Conservation (phyloP, 2,329 filamentous ascomycete genomes). For the Colletotrichum scovillei region DNA sequence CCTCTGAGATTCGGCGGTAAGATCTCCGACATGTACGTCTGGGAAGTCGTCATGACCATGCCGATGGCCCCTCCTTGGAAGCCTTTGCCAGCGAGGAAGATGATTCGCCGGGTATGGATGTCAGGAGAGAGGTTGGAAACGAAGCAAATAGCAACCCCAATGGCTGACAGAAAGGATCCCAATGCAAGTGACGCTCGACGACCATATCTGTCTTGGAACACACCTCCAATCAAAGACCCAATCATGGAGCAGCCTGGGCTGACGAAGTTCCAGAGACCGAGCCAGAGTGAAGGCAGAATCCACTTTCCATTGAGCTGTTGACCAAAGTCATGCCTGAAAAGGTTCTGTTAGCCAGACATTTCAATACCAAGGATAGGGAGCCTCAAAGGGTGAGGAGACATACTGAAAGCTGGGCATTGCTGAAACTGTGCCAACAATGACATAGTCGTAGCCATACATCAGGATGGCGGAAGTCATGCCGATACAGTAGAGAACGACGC, state of each 20-base stretch:
- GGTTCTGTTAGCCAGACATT: neutral
- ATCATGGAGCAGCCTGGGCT: conserved; percentile 51
- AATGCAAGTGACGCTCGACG: conserved; percentile 49
- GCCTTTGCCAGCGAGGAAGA: conserved; percentile 59
- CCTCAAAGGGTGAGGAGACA: neutral
- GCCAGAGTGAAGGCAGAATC: conserved; percentile 55
- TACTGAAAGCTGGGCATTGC: conserved; percentile 45
- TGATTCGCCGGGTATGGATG: conserved; percentile 44
- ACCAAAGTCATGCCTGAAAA: conserved; percentile 47
- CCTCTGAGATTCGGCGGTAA: conserved; percentile 57
- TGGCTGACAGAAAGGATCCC: conserved; percentile 49
- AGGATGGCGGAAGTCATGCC: conserved; percentile 42
- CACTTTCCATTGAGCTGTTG: conserved; percentile 42
- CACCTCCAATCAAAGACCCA: conserved; percentile 51
- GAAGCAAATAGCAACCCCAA: conserved; percentile 48
- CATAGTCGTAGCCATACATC: conserved; percentile 44
- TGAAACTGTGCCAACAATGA: conserved; percentile 45
- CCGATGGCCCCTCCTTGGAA: conserved; percentile 58
- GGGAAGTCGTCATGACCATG: conserved; percentile 53
- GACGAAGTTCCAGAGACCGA: conserved; percentile 56
- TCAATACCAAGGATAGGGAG: neutral
- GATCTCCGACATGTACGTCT: conserved; percentile 64
- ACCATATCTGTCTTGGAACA: conserved; percentile 52
- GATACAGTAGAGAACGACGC: conserved; percentile 40
- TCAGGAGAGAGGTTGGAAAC: conserved; percentile 37